Base-by-base conservation (phyloP, 140 eudicot genomes). In the Senecio squalidus region DNA sequence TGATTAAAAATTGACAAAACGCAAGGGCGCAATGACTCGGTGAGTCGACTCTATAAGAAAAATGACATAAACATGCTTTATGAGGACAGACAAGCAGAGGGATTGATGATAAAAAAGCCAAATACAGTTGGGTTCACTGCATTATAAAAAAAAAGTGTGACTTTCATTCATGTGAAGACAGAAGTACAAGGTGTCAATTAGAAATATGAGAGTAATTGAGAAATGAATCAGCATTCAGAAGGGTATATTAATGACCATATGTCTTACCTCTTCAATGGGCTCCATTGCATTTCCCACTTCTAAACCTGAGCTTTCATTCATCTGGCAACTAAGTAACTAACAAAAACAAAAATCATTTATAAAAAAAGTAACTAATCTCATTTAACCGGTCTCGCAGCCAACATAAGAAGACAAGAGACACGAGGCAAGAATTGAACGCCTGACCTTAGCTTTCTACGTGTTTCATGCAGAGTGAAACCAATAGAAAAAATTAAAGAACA, bases 81-180 rank as follows among this genome's bases (percentile, higher is more conserved):
- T 66, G 64, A 40, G 55, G 72, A 66, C 44, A 66, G 55, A 55
- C 72, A 41, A 66, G 63, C 45, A 44, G 15, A 53, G 46, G n/a
- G 56, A 41, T 66, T 66, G 64, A 55, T 66, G 36, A 43, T 62
- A 41, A 27, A 51, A 48, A 55, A 64, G 72, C 72, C 77, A 72
- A 64, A 64, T 63, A 56, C 62, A 64, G 77, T 72, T 72, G 77
- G 77, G 60, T 21, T 56, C 29, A 27, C 49, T 55, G 61, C 72
- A 72, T 72, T 47, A 64, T 55, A 21, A 47, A 62, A 16, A 55
- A 59, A 55, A 49, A 27, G 61, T 47, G 67, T 72, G 61, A 55
- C 55, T 61, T 55, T 64, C 47, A 64, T 72, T 46, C 67, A 64
- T 72, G 62, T 72, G 61, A 72, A 72, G 77, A 72, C 77, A 72